A percentile compares a stretch with the other conserved stretches of the same genome.
Evolutionary conservation across 805 yeast genomes (phyloP).

Genomic region (Myxozyma kluyveri): DNA sequence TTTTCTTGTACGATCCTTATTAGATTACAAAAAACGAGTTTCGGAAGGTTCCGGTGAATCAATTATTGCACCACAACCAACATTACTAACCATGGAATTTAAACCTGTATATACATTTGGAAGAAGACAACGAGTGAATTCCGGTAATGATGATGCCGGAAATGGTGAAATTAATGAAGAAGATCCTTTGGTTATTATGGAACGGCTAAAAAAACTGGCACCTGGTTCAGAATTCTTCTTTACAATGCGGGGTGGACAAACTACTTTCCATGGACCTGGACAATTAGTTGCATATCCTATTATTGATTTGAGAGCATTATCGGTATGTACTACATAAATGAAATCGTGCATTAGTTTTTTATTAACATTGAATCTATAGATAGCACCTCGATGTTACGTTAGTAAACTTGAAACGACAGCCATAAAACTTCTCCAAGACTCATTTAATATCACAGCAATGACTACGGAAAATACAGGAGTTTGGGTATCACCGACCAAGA

Average conservation of each 20-base stretch:
- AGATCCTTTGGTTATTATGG: not conserved
- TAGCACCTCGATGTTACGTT: slow-evolving; percentile 66
- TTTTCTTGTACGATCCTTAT: slow-evolving; percentile 4
- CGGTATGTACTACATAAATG: slow-evolving; percentile 6
- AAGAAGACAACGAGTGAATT: slow-evolving; percentile 64
- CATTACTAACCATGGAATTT: slow-evolving; percentile 78
- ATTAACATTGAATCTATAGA: slow-evolving; percentile 39
- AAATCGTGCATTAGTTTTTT: too few relatives aligned
- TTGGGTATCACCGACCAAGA: slow-evolving; percentile 57
- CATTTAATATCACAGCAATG: slow-evolving; percentile 40
- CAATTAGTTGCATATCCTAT: slow-evolving; percentile 85
- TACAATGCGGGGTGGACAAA: slow-evolving; percentile 88
- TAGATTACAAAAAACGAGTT: slow-evolving; percentile 2
- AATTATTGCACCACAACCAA: slow-evolving; percentile 50
- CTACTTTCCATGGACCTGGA: slow-evolving; percentile 96
- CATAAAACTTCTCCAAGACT: slow-evolving; percentile 11
- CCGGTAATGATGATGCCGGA: slow-evolving; percentile 24
- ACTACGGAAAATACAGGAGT: slow-evolving; percentile 81
- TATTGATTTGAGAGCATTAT: slow-evolving; percentile 63
- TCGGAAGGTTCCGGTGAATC: not conserved
- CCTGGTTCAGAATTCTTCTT: slow-evolving; percentile 60
- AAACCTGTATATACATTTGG: slow-evolving; percentile 90
- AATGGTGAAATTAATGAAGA: too few relatives aligned
- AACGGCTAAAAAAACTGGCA: slow-evolving; percentile 30
- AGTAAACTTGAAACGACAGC: slow-evolving; percentile 52